A percentile compares a stretch with the other conserved stretches of the same genome.
These are phyloP conservation scores for Trichoderma hamatum DNA, from an alignment of 2,329 filamentous ascomycete genomes.

Conservation along the genomic window DNA sequence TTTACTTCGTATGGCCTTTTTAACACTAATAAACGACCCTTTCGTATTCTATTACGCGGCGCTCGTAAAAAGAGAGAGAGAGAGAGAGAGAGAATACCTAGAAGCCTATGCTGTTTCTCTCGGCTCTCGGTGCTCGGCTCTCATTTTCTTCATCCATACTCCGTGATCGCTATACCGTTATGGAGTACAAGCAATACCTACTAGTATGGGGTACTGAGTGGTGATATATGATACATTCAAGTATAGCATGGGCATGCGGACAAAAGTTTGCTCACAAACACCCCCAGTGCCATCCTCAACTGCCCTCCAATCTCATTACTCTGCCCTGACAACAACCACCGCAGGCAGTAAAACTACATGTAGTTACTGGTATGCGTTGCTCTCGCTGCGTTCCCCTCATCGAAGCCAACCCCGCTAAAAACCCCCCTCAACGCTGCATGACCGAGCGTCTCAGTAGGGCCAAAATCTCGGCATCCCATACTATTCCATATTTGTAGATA, in stretches of 20 bases:
- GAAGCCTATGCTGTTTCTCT: not conserved
- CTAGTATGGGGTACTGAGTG: no score
- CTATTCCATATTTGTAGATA: conserved; percentile 19
- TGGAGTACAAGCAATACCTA: not conserved
- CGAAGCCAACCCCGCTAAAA: not conserved
- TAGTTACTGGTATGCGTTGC: not conserved
- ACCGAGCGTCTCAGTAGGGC: conserved; percentile 8
- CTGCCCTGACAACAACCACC: not conserved
- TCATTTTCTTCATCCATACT: not conserved
- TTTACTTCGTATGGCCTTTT: not conserved
- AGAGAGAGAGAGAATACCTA: not conserved
- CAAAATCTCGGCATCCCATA: not conserved
- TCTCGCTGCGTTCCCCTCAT: not conserved
- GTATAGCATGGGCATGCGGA: not conserved
- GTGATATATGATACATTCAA: not conserved
- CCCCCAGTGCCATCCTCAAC: not conserved
- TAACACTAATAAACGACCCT: not conserved
- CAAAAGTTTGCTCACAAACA: not conserved
- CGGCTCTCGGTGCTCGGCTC: conserved; percentile 3
- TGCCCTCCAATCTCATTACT: not conserved
- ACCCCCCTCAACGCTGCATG: not conserved
- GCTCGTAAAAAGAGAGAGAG: not conserved
- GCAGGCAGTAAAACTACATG: not conserved
- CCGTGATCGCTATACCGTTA: not conserved
- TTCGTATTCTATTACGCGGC: not conserved